Percentiles rank a stretch among this genome's conserved stretches.
Evolutionary conservation across 2,329 filamentous ascomycete species (phyloP).

Genomic region (Periconia sp.): DNA sequence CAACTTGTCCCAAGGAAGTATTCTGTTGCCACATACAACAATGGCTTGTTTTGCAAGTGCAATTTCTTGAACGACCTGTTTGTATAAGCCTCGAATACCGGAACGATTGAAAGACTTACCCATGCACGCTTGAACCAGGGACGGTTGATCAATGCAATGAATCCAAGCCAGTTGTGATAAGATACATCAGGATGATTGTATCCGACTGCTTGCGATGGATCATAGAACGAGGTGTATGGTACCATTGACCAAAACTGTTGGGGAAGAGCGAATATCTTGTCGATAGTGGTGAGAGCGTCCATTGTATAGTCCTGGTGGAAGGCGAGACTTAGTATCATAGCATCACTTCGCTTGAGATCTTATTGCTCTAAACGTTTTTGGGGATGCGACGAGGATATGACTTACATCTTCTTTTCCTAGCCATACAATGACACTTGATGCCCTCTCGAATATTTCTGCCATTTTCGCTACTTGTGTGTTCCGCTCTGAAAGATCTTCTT

Average conservation of each 20-base stretch:
- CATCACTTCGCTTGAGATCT: not conserved
- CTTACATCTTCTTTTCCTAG: constrained; percentile 28
- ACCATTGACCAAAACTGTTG: constrained; percentile 21
- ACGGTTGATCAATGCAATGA: constrained; percentile 28
- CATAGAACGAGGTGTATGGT: constrained; percentile 27
- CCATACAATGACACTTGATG: constrained; percentile 31
- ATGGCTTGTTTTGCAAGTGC: constrained; percentile 22
- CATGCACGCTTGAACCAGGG: constrained; percentile 33
- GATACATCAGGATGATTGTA: constrained; percentile 11
- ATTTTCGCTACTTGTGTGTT: constrained; percentile 31
- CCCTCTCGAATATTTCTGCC: constrained; percentile 29
- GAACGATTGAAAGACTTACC: constrained; percentile 12
- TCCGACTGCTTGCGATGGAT: constrained; percentile 4
- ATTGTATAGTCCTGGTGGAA: constrained; percentile 13
- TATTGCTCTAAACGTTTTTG: too few species aligned
- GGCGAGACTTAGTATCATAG: not conserved
- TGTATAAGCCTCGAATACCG: not conserved
- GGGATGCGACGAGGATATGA: not conserved
- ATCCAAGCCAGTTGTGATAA: constrained; percentile 28
- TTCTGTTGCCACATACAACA: constrained; percentile 20
- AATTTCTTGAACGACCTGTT: constrained; percentile 31
- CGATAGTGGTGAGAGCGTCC: constrained; percentile 24
- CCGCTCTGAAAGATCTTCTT: constrained; percentile 24
- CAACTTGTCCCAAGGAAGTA: constrained; percentile 23
- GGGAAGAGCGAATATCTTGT: constrained; percentile 16